Percentiles rank a stretch among this genome's conserved stretches.
Conservation (phyloP, 805 yeast genomes). For the Candida pini region DNA sequence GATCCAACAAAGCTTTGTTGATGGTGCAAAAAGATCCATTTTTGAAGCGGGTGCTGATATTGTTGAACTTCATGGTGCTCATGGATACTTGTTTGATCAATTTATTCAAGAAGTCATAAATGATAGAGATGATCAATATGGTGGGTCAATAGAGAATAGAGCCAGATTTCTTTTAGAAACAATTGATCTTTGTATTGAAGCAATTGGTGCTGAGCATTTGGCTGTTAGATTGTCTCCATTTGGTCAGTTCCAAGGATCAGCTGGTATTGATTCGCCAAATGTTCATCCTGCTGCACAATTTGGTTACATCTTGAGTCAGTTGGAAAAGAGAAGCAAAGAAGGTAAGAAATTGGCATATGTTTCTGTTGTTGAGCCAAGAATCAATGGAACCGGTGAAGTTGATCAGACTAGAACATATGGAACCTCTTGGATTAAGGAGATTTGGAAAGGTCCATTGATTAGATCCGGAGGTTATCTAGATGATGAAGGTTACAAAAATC, state of each 20-base stretch:
- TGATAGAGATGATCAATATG: slow-evolving; percentile 38
- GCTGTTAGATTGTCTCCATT: slow-evolving; percentile 47
- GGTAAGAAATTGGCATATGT: slow-evolving; percentile 23
- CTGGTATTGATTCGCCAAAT: slow-evolving; percentile 31
- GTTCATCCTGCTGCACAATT: slow-evolving; percentile 31
- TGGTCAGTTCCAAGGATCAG: slow-evolving; percentile 34
- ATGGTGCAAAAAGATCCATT: slow-evolving; percentile 37
- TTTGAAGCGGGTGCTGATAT: slow-evolving; percentile 37
- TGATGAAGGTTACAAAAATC: slow-evolving; percentile 20
- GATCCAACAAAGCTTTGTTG: slow-evolving; percentile 34
- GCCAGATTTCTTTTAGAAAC: slow-evolving; percentile 39
- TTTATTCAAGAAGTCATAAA: slow-evolving; percentile 33
- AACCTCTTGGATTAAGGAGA: slow-evolving; percentile 18
- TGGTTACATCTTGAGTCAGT: slow-evolving; percentile 35
- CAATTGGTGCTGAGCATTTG: slow-evolving; percentile 44
- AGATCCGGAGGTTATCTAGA: slow-evolving; percentile 21
- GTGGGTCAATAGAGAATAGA: slow-evolving; percentile 40
- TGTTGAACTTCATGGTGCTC: slow-evolving; percentile 37
- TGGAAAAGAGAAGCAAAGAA: slow-evolving; percentile 32
- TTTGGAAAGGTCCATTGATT: slow-evolving; percentile 32
- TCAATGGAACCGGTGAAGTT: slow-evolving; percentile 5
- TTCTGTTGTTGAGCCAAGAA: slow-evolving; percentile 28
- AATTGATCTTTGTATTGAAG: slow-evolving; percentile 42
- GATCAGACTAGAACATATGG: slow-evolving; percentile 2
- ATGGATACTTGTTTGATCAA: slow-evolving; percentile 36